phyloP scores from a whole-genome alignment of 805 yeast genomes.

The Saccharomycopsis sp. region DNA sequence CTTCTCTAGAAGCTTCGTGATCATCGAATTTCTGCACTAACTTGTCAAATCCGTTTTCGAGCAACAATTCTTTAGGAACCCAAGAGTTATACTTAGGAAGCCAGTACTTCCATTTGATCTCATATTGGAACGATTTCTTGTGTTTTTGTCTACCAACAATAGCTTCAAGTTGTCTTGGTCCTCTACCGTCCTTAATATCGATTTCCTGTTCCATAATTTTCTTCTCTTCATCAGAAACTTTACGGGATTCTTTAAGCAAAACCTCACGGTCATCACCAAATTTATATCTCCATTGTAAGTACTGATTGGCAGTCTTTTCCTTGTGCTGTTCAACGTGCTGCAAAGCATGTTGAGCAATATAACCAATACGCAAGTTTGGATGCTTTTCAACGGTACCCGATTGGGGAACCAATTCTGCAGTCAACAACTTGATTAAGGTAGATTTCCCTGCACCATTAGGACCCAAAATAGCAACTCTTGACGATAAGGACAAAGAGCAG shows the following conservation, averaged over 20 bases:
- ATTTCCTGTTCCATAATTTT: constrained; percentile 71
- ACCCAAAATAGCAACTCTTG: constrained; percentile 93
- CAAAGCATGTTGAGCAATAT: constrained; percentile 97
- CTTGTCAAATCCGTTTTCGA: constrained; percentile 83
- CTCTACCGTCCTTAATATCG: constrained; percentile 80
- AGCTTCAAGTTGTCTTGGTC: constrained; percentile 85
- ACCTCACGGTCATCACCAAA: constrained; percentile 99
- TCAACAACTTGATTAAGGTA: constrained; percentile 84
- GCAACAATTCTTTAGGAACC: constrained; percentile 77
- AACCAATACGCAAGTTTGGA: constrained; percentile 96
- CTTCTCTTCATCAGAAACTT: constrained; percentile 71
- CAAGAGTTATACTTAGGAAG: constrained; percentile 90
- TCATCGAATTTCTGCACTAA: constrained; percentile 95
- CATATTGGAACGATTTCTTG: constrained; percentile 95
- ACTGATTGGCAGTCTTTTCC: constrained; percentile 96
- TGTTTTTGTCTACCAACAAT: constrained; percentile 95
- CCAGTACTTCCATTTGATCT: constrained; percentile 89
- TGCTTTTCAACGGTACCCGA: constrained; percentile 93
- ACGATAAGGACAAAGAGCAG: constrained; percentile 88
- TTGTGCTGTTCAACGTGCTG: constrained; percentile 96
- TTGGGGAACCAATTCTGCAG: constrained; percentile 85
- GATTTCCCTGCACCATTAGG: constrained; percentile 99
- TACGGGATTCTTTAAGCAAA: constrained; percentile 85
- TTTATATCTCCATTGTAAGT: constrained; percentile 96
- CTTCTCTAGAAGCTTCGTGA: constrained; percentile 98